phyloP scores from a whole-genome alignment of 78 protist species.

The Cavenderia fasciculata region DNA sequence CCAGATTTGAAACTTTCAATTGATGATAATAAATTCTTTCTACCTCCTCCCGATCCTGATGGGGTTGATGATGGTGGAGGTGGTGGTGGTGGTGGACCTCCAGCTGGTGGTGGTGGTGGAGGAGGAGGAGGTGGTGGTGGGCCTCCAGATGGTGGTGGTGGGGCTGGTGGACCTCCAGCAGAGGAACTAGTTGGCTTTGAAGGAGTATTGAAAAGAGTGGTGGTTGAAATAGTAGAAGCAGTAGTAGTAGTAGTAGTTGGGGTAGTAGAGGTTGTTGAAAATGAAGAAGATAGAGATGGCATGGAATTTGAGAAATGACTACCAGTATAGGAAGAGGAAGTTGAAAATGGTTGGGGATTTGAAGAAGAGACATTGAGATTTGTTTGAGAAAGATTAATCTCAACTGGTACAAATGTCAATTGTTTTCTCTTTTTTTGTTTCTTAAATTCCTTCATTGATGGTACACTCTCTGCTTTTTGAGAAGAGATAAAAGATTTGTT shows the following conservation, averaged over 20 bases:
- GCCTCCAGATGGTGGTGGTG: background rate
- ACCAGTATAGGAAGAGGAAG: background rate
- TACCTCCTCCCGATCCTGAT: background rate
- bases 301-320: background rate
- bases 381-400: background rate
- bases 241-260: background rate
- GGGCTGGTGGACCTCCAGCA: background rate
- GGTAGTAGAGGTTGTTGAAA: background rate
- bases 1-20: constrained; percentile 29
- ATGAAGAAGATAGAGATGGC: constrained; percentile 1
- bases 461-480: constrained; percentile 12
- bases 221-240: background rate
- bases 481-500: constrained; percentile 11
- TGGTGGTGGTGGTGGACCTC: constrained; percentile 41
- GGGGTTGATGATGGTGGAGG: background rate
- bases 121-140: constrained; percentile 28
- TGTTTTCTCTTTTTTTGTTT: constrained; percentile 52
- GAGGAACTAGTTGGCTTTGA: background rate
- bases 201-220: background rate
- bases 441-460: constrained; percentile 16
- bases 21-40: constrained; percentile 19
- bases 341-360: background rate
- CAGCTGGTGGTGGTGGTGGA: background rate
- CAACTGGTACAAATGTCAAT: constrained; percentile 3
- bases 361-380: no score